A percentile compares a stretch with the other conserved stretches of the same genome.
These are phyloP conservation scores for Abrus precatorius DNA, from an alignment of 306 rosid species.

Conservation along the genomic window DNA sequence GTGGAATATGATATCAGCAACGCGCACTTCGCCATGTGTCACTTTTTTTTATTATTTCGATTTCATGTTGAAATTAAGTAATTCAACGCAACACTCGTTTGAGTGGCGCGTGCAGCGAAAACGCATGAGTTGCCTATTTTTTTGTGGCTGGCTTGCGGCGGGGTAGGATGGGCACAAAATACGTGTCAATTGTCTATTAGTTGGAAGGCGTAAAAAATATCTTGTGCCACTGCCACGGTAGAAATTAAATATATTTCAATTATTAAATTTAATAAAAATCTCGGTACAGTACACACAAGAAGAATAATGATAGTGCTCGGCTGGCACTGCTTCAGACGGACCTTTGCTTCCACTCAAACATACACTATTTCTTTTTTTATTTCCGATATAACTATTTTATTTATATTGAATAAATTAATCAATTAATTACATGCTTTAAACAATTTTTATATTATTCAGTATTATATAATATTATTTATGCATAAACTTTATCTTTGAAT, in stretches of 20 bases:
- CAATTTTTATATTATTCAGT: background rate
- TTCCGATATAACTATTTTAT: background rate
- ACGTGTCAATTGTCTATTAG: background rate
- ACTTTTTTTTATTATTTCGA: background rate
- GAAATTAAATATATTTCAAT: background rate
- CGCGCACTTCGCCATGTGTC: constrained; percentile 17
- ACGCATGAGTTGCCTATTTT: background rate
- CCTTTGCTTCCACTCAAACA: background rate
- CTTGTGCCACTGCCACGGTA: constrained; percentile 9
- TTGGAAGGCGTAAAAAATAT: constrained; percentile 12
- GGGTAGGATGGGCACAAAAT: background rate
- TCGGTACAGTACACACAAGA: background rate
- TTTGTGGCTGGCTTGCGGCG: background rate
- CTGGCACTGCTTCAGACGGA: background rate
- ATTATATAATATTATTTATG: too few species aligned
- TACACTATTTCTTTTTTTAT: background rate
- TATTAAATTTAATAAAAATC: background rate
- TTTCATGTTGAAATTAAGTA: too few species aligned
- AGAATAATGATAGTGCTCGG: background rate
- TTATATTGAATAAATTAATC: background rate
- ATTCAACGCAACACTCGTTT: background rate
- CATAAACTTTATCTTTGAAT: background rate
- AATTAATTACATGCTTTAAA: constrained; percentile 1
- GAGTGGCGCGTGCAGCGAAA: background rate
- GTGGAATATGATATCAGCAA: constrained; percentile 5